Evolutionary conservation across 805 yeast genomes (phyloP), one percentile per base, ranked within the genome.

Genomic region (Komagataella phaffii): DNA sequence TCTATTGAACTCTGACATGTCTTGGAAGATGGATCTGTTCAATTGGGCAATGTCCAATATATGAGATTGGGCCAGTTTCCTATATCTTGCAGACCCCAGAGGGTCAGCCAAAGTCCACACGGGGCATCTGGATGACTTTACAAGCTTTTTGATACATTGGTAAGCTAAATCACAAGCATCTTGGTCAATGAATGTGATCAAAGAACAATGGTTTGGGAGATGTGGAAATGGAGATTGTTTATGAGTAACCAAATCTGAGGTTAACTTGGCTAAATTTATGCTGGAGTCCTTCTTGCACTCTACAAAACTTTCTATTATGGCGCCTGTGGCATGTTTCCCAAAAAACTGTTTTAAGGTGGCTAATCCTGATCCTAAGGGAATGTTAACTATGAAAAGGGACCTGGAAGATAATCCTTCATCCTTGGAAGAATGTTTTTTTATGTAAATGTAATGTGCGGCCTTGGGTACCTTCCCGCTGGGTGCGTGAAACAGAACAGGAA

Each of bases 181-280:
- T 59, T 80, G 80, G 65, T 88, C 97, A 6, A 89, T 76, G 61
- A 88, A 81, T 24, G 81, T 79, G 46, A 88, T 73, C 6, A 88
- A 69, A 0, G 87, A 91, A 55, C 90, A 81, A 53, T 51, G 46
- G 10, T 21, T 17, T 6, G 52, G 52, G 48, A 51, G 14, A 49
- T 23, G 23, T 49, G 24, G 45, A 30, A 30, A 30, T 30, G 40
- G 40, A 1, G 40, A 30, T 30, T 30, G 40, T 8, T 30, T 30
- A 30, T 30, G n/a, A 30, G 40, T 30, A 14, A 30, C 40, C 40
- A 30, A 30, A 30, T 30, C 40, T 30, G 40, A 30, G 40, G 40
- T 30, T 14, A 30, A 30, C 40, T 30, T 30, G 40, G 40, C 40
- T 30, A 30, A 30, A 30, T 30, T 30, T 30, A 30, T 30, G 40